Percentiles rank a stretch among this genome's conserved stretches.
phyloP scores from a whole-genome alignment of 228 moss, liverwort and hornwort genomes.

The Sphagnum magellanicum region DNA sequence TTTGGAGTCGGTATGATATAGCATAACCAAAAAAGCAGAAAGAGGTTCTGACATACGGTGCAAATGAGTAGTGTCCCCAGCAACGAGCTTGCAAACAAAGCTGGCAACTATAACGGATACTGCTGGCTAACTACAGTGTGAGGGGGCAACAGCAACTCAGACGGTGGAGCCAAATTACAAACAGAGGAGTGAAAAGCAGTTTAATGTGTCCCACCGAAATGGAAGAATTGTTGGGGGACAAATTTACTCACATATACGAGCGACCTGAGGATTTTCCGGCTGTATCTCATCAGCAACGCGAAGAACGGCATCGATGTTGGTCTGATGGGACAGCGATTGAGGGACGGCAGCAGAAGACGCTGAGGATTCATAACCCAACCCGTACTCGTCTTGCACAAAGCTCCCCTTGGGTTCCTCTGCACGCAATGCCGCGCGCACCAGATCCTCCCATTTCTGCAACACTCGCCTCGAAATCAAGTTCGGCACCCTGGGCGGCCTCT shows the following conservation, averaged over 20 bases:
- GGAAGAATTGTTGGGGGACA: too few relatives aligned
- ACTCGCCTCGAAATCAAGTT: slow-evolving; percentile 40
- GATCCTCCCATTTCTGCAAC: slow-evolving; percentile 41
- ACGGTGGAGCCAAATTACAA: too few relatives aligned
- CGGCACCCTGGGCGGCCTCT: slow-evolving; percentile 26
- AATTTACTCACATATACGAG: slow-evolving; percentile 70
- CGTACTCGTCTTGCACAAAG: background rate
- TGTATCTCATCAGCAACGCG: slow-evolving; percentile 87
- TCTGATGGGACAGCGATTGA: slow-evolving; percentile 73
- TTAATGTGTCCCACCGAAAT: too few relatives aligned
- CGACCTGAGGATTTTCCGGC: slow-evolving; percentile 50
- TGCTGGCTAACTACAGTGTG: too few relatives aligned
- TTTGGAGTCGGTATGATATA: too few relatives aligned
- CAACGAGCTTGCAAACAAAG: too few relatives aligned
- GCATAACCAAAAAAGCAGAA: too few relatives aligned
- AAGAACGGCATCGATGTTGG: slow-evolving; percentile 77
- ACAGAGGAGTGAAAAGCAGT: too few relatives aligned
- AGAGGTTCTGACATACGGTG: too few relatives aligned
- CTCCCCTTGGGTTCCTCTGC: slow-evolving; percentile 27
- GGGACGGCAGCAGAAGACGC: slow-evolving; percentile 32
- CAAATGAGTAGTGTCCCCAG: too few relatives aligned
- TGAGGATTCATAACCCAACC: background rate
- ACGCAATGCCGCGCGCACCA: slow-evolving; percentile 39
- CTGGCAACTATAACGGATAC: too few relatives aligned
- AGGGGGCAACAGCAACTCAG: too few relatives aligned